Evolutionary conservation across 305 asterid species (phyloP).

Genomic region (Solanum aculeatissimum): DNA sequence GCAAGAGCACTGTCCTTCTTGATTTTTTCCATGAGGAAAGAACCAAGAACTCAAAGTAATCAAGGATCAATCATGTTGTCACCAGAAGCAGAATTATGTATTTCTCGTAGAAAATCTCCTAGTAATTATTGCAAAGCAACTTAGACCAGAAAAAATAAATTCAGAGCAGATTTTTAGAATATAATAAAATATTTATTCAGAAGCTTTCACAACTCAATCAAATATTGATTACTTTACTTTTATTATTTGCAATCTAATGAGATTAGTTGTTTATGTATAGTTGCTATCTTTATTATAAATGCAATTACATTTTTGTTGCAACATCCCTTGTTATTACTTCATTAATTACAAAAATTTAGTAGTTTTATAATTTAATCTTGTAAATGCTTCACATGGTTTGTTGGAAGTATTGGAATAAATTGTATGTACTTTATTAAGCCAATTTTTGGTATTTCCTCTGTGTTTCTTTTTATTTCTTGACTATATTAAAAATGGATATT

Average conservation of each 20-base stretch:
- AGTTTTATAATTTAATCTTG: neutral
- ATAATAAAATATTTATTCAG: neutral
- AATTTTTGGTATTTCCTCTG: neutral
- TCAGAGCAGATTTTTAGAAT: neutral
- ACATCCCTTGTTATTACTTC: neutral
- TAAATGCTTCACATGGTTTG: neutral
- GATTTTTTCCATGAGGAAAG: constrained; percentile 24
- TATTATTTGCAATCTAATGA: neutral
- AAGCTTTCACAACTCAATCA: neutral
- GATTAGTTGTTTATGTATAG: neutral
- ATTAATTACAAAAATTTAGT: neutral
- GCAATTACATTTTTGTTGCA: neutral
- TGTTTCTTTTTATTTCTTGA: no score
- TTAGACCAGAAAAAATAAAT: neutral
- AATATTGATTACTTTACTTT: neutral
- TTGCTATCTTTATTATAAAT: neutral
- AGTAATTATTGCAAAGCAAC: neutral
- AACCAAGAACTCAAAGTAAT: neutral
- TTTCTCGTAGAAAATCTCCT: neutral
- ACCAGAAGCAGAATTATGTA: neutral
- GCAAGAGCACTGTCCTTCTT: constrained; percentile 57
- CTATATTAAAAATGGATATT: no score
- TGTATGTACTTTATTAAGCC: neutral
- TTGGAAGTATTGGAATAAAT: neutral
- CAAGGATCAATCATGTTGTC: neutral